Percentiles rank a stretch among this genome's conserved stretches.
phyloP scores from a whole-genome alignment of 2,329 filamentous ascomycete genomes.

The Alternaria consortialis region DNA sequence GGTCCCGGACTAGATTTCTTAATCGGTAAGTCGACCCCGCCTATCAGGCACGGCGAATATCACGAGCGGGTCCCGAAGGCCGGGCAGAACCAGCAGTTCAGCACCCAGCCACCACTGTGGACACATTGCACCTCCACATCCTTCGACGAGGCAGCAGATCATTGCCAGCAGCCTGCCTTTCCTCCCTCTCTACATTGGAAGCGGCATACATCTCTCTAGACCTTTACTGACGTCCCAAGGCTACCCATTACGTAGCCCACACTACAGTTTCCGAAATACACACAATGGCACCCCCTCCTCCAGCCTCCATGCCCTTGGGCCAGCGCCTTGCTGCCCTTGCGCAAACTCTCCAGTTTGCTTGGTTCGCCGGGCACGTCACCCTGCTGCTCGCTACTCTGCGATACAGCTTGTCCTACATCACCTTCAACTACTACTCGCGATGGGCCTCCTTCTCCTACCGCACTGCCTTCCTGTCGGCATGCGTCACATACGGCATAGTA shows the following conservation, averaged over 20 bases:
- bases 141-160: constrained; percentile 27
- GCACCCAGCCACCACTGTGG: constrained; percentile 44
- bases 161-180: constrained; percentile 20
- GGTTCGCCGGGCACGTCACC: constrained; percentile 76
- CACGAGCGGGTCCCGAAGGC: constrained; percentile 44
- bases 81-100: constrained; percentile 15
- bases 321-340: constrained; percentile 81
- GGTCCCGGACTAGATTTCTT: constrained; percentile 22
- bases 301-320: constrained; percentile 72
- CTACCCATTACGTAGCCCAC: constrained; percentile 35
- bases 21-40: constrained; percentile 40
- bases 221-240: constrained; percentile 37
- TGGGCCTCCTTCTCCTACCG: constrained; percentile 88
- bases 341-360: constrained; percentile 90
- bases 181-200: constrained; percentile 24
- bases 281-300: constrained; percentile 77
- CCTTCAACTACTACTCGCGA: constrained; percentile 83
- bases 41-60: constrained; percentile 36
- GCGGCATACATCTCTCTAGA: constrained; percentile 19
- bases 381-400: constrained; percentile 84
- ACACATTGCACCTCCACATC: constrained; percentile 45
- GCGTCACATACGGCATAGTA: constrained; percentile 94
- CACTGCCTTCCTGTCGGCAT: constrained; percentile 86
- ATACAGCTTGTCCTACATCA: constrained; percentile 85
- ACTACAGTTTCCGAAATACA: constrained; percentile 35